Conservation (phyloP, 768 basidiomycete species). For the Pulveroboletus sp. region DNA sequence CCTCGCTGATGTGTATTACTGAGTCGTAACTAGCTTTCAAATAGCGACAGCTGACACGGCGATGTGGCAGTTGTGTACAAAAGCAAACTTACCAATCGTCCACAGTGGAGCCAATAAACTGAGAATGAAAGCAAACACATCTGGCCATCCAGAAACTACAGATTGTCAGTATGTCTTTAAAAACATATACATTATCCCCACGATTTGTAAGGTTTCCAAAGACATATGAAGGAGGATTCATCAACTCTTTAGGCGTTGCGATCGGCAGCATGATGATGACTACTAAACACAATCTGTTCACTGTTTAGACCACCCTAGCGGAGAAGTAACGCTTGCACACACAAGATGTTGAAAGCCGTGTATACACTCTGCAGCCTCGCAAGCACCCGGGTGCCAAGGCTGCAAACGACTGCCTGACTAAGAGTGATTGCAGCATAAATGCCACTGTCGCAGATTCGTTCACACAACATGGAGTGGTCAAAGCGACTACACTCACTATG, state of each 20-base stretch:
- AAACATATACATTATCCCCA: conserved; percentile 22
- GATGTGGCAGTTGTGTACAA: neutral
- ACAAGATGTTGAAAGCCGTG: conserved; percentile 39
- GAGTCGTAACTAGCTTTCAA: conserved; percentile 43
- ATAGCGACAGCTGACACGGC: neutral
- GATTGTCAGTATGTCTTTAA: neutral
- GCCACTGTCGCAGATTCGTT: conserved; percentile 45
- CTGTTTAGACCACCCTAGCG: neutral
- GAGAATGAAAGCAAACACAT: conserved; percentile 44
- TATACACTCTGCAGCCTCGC: conserved; percentile 62
- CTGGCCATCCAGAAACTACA: conserved; percentile 39
- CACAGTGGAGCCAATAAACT: conserved; percentile 47
- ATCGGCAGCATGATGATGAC: conserved; percentile 59
- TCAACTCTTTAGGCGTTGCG: conserved; percentile 56
- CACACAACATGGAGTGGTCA: conserved; percentile 29
- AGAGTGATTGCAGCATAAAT: conserved; percentile 60
- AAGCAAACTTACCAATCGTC: conserved; percentile 33
- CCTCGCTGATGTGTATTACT: conserved; percentile 49
- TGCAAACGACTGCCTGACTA: conserved; percentile 60
- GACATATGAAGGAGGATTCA: conserved; percentile 57
- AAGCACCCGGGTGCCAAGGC: conserved; percentile 58
- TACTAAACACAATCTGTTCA: conserved; percentile 12
- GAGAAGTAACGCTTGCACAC: conserved; percentile 4
- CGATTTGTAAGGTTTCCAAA: conserved; percentile 60
- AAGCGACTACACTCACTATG: conserved; percentile 45